A percentile compares a stretch with the other conserved stretches of the same genome.
These are phyloP conservation scores for Xylariaceae sp. DNA, from an alignment of 2,329 filamentous ascomycete species.

Conservation along the genomic window DNA sequence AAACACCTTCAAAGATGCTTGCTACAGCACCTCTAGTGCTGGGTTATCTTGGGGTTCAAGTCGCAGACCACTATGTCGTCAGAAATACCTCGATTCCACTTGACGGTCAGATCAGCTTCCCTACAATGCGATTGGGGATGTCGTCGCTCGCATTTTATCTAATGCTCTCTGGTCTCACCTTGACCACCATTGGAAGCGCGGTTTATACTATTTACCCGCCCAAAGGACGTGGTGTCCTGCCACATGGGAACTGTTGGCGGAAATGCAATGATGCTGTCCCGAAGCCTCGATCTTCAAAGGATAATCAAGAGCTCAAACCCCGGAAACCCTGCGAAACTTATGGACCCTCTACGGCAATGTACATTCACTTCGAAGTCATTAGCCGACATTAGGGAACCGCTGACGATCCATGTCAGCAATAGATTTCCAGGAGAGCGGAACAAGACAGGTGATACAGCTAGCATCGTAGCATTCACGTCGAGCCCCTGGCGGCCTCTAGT, in stretches of 20 bases:
- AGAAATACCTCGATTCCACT: not conserved
- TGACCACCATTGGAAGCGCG: not conserved
- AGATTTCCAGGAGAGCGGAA: not conserved
- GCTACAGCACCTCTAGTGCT: not conserved
- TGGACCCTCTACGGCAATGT: not conserved
- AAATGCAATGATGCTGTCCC: not conserved
- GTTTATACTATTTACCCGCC: not conserved
- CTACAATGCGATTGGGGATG: not conserved
- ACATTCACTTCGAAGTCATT: conserved; percentile 1
- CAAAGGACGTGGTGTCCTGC: not conserved
- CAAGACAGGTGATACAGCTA: not conserved
- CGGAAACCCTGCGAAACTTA: not conserved
- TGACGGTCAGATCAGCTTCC: conserved; percentile 6
- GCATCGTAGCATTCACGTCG: not conserved
- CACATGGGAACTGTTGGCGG: conserved; percentile 1
- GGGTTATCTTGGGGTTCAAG: conserved; percentile 2
- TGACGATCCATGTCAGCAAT: not conserved
- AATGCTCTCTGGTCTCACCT: conserved; percentile 1
- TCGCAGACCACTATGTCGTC: not conserved
- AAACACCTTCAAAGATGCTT: not conserved
- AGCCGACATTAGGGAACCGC: not conserved
- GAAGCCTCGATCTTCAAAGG: not conserved
- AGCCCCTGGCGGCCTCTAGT: not conserved
- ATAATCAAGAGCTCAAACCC: not conserved
- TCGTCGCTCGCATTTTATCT: conserved; percentile 3